Percentiles rank a stretch among this genome's conserved stretches.
Conservation (phyloP, 225 moss, liverwort and hornwort species). For the Pseudisothecium myosuroides region DNA sequence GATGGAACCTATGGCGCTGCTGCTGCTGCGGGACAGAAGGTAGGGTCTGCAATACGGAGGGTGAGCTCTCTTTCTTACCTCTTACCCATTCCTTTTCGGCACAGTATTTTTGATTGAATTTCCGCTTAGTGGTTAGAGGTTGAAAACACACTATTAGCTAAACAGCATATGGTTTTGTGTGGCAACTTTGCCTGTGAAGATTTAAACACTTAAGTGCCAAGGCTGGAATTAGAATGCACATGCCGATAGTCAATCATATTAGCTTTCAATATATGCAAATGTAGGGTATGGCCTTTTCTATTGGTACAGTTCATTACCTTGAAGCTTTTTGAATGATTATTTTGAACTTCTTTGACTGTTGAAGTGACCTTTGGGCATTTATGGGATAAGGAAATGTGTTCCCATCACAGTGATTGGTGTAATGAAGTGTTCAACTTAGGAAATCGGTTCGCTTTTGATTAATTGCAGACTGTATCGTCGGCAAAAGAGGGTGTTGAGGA, state of each 20-base stretch:
- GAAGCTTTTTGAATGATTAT: neutral
- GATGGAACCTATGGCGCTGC: conserved; percentile 6
- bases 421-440: neutral
- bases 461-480: conserved; percentile 15
- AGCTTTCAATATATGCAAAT: neutral
- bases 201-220: neutral
- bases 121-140: neutral
- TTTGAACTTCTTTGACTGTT: neutral
- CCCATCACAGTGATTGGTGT: no score
- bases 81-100: neutral
- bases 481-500: conserved; percentile 24
- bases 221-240: neutral
- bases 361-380: neutral
- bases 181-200: neutral
- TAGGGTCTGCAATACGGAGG: conserved; percentile 1
- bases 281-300: neutral
- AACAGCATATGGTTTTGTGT: neutral
- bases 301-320: neutral
- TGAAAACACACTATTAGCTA: neutral
- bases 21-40: conserved; percentile 9
- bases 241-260: neutral
- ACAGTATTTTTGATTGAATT: neutral
- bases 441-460: neutral
- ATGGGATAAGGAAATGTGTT: neutral
- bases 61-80: neutral